phyloP scores from a whole-genome alignment of 306 rosid genomes.

The Psophocarpus tetragonolobus region DNA sequence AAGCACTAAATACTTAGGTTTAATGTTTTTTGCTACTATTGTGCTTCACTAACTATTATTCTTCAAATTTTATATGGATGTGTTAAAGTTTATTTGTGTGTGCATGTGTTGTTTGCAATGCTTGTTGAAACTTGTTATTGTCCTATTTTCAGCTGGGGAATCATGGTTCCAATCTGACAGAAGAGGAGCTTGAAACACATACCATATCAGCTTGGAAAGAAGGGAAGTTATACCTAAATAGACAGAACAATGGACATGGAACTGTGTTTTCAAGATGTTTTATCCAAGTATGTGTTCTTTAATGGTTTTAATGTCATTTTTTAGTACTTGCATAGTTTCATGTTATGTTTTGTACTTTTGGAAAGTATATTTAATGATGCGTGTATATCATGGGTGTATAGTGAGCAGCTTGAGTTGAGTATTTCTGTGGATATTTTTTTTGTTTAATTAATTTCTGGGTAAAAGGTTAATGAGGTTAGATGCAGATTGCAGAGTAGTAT shows the following conservation, averaged over 20 bases:
- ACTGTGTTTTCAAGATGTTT: conserved; percentile 58
- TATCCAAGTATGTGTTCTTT: conserved; percentile 63
- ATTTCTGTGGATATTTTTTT: background rate
- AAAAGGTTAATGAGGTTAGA: background rate
- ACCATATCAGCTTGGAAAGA: conserved; percentile 97
- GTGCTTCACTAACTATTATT: background rate
- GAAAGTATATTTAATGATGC: background rate
- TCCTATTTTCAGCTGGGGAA: conserved; percentile 75
- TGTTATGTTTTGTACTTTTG: conserved; percentile 19
- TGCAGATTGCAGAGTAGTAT: background rate
- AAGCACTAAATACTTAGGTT: too few relatives aligned
- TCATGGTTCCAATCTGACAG: conserved; percentile 91
- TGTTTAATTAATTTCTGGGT: background rate
- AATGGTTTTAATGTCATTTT: conserved; percentile 21
- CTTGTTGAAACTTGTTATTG: conserved; percentile 34
- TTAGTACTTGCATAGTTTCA: background rate
- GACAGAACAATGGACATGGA: conserved; percentile 67
- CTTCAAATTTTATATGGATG: background rate
- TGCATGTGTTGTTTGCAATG: background rate
- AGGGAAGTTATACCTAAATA: conserved; percentile 73
- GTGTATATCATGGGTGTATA: background rate
- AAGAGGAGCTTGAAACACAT: conserved; percentile 98
- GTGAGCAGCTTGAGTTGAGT: conserved; percentile 15
- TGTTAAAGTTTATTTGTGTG: background rate
- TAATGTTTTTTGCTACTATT: conserved; percentile 4